phyloP scores from a whole-genome alignment of 352 stramenopile species.

The Phytophthora melonis region DNA sequence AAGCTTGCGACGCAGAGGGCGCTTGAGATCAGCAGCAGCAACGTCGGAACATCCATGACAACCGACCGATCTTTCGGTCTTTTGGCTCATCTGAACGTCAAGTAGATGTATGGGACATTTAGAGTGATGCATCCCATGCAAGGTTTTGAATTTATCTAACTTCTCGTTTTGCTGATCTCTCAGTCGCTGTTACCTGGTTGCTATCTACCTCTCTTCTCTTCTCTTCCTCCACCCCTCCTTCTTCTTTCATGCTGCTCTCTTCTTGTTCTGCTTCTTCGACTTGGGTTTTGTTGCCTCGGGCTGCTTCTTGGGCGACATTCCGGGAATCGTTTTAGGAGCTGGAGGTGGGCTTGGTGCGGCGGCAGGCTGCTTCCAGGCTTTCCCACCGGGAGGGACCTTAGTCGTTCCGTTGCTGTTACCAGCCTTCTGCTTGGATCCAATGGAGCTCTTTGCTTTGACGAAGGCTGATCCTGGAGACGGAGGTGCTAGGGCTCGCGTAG shows the following conservation, averaged over 20 bases:
- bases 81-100: too few species aligned
- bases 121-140: neutral
- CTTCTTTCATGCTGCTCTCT: constrained; percentile 25
- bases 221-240: neutral
- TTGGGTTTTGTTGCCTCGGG: constrained; percentile 30
- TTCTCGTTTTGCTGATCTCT: neutral
- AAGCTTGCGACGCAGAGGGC: too few species aligned
- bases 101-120: too few species aligned
- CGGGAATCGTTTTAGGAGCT: constrained; percentile 40
- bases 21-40: constrained; percentile 8
- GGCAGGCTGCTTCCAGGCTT: constrained; percentile 37
- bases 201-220: constrained; percentile 25
- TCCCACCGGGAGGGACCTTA: constrained; percentile 29
- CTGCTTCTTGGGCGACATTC: constrained; percentile 49
- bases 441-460: constrained; percentile 32
- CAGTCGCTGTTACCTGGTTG: constrained; percentile 10
- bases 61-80: constrained; percentile 14
- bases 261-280: constrained; percentile 46
- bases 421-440: constrained; percentile 23
- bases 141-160: constrained; percentile 34
- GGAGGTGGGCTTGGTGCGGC: constrained; percentile 8
- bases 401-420: constrained; percentile 12
- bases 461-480: constrained; percentile 27
- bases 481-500: constrained; percentile 15
- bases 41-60: constrained; percentile 7